Evolutionary conservation across 2,329 filamentous ascomycete species (phyloP).

Genomic region (Neofusicoccum sp.): DNA sequence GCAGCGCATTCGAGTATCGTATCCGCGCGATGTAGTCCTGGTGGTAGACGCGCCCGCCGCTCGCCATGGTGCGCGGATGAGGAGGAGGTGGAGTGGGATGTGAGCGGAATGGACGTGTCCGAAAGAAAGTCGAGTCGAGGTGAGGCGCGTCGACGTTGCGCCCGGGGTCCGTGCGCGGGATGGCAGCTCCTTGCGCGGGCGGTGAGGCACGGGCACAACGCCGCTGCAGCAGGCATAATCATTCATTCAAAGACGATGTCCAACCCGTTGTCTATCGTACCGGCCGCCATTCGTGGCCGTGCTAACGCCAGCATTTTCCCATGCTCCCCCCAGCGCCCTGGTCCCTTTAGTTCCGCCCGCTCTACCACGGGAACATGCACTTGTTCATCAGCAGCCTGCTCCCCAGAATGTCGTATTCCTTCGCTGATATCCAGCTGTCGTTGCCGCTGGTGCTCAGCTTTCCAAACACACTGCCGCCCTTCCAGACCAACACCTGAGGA

Average conservation of each 20-base stretch:
- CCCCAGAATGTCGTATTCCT: conserved; percentile 86
- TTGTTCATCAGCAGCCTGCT: conserved; percentile 65
- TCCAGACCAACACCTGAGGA: conserved; percentile 96
- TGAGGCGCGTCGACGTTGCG: conserved; percentile 1
- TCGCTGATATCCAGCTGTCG: conserved; percentile 87
- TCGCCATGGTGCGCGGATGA: conserved; percentile 13
- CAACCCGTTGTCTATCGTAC: not conserved
- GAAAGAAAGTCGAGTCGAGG: conserved; percentile 1
- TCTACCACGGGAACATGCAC: conserved; percentile 43
- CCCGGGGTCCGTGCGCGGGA: not conserved
- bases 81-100: not conserved
- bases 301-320: not conserved
- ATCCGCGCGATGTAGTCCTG: conserved; percentile 98
- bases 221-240: not conserved
- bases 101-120: not conserved
- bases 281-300: not conserved
- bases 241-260: not conserved
- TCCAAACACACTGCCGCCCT: conserved; percentile 94
- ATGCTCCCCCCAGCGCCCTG: not conserved
- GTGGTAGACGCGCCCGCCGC: conserved; percentile 51
- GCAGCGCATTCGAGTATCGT: conserved; percentile 92
- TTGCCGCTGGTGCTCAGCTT: conserved; percentile 76
- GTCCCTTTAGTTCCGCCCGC: not conserved
- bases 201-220: not conserved
- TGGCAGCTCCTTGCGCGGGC: not conserved